Evolutionary conservation across 1,139 yeast genomes (phyloP).

Genomic region (Blastobotrys raffinosifermentans): DNA sequence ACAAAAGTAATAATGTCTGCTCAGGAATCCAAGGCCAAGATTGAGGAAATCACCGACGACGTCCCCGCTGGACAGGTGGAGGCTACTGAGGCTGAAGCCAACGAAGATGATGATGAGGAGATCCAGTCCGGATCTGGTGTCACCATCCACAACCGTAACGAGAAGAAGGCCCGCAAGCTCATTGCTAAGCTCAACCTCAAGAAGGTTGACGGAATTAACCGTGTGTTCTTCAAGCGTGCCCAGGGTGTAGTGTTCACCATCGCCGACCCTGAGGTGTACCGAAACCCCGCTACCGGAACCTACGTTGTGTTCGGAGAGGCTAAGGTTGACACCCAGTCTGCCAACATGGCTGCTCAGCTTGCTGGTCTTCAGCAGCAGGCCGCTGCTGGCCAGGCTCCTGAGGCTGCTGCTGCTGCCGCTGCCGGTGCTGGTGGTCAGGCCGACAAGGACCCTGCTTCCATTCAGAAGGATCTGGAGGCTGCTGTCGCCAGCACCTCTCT

Average conservation of each 20-base stretch:
- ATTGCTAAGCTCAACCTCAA: slow-evolving; percentile 82
- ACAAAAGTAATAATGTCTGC: slow-evolving; percentile 17
- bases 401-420: slow-evolving; percentile 37
- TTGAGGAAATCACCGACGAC: slow-evolving; percentile 30
- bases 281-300: slow-evolving; percentile 81
- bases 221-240: slow-evolving; percentile 95
- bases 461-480: slow-evolving; percentile 86
- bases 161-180: slow-evolving; percentile 92
- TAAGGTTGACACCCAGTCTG: slow-evolving; percentile 68
- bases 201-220: slow-evolving; percentile 85
- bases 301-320: slow-evolving; percentile 98
- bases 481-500: slow-evolving; percentile 49
- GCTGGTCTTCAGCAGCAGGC: slow-evolving; percentile 25
- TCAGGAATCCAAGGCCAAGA: slow-evolving; percentile 22
- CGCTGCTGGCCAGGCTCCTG: slow-evolving; percentile 23
- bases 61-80: slow-evolving; percentile 2
- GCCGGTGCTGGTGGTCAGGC: slow-evolving; percentile 33
- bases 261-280: slow-evolving; percentile 93
- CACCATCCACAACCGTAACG: slow-evolving; percentile 49
- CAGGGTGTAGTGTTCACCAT: slow-evolving; percentile 91
- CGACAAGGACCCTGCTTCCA: slow-evolving; percentile 64
- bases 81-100: slow-evolving; percentile 19
- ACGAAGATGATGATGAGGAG: slow-evolving; percentile 19
- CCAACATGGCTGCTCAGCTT: slow-evolving; percentile 32
- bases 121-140: slow-evolving; percentile 19